Conservation (phyloP, 441 rosid genomes). For the Pelargonium australe region DNA sequence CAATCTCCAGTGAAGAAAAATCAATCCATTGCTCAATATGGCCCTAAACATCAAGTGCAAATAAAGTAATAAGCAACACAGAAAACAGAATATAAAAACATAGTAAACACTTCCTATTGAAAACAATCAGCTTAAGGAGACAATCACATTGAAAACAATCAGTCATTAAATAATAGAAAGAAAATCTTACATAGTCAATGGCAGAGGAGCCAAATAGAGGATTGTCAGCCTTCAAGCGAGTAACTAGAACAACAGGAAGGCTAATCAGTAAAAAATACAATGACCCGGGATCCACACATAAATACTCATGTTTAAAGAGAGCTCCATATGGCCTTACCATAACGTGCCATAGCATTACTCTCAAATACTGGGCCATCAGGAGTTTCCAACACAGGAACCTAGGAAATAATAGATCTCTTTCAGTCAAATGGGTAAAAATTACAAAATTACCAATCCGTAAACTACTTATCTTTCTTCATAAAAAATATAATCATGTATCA, state of each 20-base stretch:
- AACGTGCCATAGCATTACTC: constrained; percentile 56
- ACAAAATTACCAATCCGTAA: not conserved
- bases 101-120: not conserved
- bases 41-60: constrained; percentile 37
- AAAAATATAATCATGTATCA: not conserved
- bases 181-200: constrained; percentile 18
- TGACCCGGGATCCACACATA: not conserved
- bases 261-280: not conserved
- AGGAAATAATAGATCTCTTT: constrained; percentile 1
- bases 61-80: not conserved
- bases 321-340: constrained; percentile 27
- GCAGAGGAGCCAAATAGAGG: constrained; percentile 19
- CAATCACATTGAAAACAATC: not conserved
- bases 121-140: not conserved
- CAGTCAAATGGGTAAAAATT: not conserved
- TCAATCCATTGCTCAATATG: constrained; percentile 92
- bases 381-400: constrained; percentile 29
- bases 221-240: constrained; percentile 39
- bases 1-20: constrained; percentile 67
- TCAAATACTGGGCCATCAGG: constrained; percentile 25
- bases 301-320: not conserved
- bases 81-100: not conserved
- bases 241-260: constrained; percentile 24
- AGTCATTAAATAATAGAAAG: not conserved
- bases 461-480: not conserved